These are phyloP conservation scores for Geum urbanum DNA, from an alignment of 306 rosid genomes.

Conservation along the genomic window DNA sequence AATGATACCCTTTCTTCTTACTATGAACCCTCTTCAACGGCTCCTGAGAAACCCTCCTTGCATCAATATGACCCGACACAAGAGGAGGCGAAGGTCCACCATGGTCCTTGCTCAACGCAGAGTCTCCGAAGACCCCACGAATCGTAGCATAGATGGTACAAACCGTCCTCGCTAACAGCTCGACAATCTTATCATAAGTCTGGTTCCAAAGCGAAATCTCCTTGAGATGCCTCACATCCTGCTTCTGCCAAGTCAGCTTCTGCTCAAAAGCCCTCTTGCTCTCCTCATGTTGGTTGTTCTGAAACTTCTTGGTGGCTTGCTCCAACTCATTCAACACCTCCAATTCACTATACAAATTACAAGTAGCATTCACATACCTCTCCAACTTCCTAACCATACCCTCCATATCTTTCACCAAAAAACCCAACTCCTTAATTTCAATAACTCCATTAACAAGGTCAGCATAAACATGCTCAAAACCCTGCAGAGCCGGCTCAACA, in stretches of 20 bases:
- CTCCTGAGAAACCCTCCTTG: constrained; percentile 27
- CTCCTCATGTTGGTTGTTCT: constrained; percentile 75
- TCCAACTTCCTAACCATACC: constrained; percentile 92
- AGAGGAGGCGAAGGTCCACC: constrained; percentile 42
- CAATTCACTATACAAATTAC: constrained; percentile 70
- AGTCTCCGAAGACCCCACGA: constrained; percentile 51
- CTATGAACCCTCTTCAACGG: constrained; percentile 40
- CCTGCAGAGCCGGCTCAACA: constrained; percentile 74
- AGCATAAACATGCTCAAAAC: constrained; percentile 89
- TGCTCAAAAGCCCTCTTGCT: constrained; percentile 67
- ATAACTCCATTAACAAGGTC: constrained; percentile 73
- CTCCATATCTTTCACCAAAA: constrained; percentile 94
- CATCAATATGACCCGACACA: constrained; percentile 31
- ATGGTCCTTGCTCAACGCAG: constrained; percentile 32
- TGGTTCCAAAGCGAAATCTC: constrained; percentile 87
- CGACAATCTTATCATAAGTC: constrained; percentile 85
- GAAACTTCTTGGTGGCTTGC: constrained; percentile 75
- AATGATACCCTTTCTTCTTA: constrained; percentile 34
- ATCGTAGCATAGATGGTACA: constrained; percentile 82
- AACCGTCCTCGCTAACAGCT: constrained; percentile 83
- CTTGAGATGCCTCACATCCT: constrained; percentile 81
- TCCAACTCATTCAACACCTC: constrained; percentile 90
- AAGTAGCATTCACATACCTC: constrained; percentile 75
- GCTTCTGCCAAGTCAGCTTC: constrained; percentile 80
- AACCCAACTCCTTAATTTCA: constrained; percentile 79